Conservation (phyloP, 106 monocot species). For the Acanthochlamys bracteata region DNA sequence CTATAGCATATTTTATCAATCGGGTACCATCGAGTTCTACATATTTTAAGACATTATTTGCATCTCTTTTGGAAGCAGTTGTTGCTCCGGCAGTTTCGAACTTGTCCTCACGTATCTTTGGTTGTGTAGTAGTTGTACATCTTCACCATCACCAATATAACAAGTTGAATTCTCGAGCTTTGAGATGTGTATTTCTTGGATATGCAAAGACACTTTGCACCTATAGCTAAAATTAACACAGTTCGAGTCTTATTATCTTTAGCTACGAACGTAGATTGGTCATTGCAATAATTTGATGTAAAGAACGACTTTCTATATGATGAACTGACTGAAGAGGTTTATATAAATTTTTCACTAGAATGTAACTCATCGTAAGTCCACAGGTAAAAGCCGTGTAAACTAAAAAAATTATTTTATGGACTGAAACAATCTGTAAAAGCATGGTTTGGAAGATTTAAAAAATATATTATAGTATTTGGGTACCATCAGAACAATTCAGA, state of each 20-base stretch:
- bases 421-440: not conserved
- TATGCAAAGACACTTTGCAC: not conserved
- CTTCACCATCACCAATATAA: not conserved
- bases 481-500: conserved; percentile 6
- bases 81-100: not conserved
- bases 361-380: not conserved
- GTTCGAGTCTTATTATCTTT: too few species aligned
- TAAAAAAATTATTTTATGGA: conserved; percentile 20
- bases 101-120: not conserved
- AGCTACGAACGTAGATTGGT: too few species aligned
- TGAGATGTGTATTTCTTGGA: not conserved
- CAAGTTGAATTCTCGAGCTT: not conserved
- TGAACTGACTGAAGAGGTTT: conserved; percentile 10
- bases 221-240: too few species aligned
- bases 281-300: too few species aligned
- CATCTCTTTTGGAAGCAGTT: not conserved
- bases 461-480: not conserved
- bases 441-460: conserved; percentile 16
- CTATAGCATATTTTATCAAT: conserved; percentile 3
- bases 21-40: not conserved
- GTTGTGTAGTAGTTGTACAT: conserved; percentile 3
- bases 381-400: not conserved
- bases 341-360: conserved; percentile 13
- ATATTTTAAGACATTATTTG: not conserved
- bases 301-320: not conserved